Evolutionary conservation across 78 protist species (phyloP).

Genomic region (Dictyostelium capitatum): DNA sequence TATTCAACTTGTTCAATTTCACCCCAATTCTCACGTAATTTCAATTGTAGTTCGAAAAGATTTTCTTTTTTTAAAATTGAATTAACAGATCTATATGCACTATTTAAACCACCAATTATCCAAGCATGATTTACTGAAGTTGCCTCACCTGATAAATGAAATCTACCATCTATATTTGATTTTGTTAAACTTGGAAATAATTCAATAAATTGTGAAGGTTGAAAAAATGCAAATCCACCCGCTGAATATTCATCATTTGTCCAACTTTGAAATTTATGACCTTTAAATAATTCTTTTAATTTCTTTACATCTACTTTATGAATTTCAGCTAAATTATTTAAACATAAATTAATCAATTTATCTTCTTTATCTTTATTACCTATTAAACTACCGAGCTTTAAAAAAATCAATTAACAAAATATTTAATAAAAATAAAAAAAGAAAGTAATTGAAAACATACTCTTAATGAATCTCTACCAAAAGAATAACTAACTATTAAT

Average conservation of each 20-base stretch:
- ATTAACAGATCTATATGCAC: conserved; percentile 50
- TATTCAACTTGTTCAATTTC: conserved; percentile 15
- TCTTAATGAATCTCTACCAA: conserved; percentile 20
- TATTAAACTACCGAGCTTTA: not conserved
- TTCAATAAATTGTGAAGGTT: conserved; percentile 28
- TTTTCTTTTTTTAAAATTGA: not conserved
- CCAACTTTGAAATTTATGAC: conserved; percentile 1
- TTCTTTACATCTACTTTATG: not conserved
- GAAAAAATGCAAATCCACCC: conserved; percentile 25
- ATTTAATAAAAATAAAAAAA: too few species aligned
- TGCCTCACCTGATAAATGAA: conserved; percentile 32
- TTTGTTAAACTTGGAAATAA: conserved; percentile 7
- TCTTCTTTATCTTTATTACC: not conserved
- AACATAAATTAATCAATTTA: not conserved
- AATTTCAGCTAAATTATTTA: conserved; percentile 24
- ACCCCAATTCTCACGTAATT: conserved; percentile 40
- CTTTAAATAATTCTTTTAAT: not conserved
- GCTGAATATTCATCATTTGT: not conserved
- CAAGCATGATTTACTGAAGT: conserved; percentile 28
- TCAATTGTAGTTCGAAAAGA: not conserved
- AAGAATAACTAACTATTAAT: not conserved
- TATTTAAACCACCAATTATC: conserved; percentile 30
- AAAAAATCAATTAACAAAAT: too few species aligned
- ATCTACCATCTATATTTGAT: conserved; percentile 14
- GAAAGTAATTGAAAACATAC: too few species aligned